phyloP scores from a whole-genome alignment of 2,329 filamentous ascomycete species.

The Diaporthe batatas region DNA sequence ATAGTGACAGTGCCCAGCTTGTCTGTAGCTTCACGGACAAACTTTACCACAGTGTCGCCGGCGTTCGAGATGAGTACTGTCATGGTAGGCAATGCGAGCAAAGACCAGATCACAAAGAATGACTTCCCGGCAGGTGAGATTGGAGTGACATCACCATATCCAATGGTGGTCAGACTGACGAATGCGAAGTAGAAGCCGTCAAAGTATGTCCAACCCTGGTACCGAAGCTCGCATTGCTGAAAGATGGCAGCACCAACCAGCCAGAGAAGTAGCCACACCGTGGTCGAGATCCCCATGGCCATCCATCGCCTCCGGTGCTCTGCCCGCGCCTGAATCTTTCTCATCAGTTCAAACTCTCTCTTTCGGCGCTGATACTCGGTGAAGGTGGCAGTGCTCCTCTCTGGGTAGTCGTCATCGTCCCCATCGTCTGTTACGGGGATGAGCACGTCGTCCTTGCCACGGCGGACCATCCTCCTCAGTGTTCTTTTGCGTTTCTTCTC shows the following conservation, averaged over 20 bases:
- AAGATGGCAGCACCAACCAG: slow-evolving; percentile 84
- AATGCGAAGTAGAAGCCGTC: slow-evolving; percentile 89
- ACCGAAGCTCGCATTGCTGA: slow-evolving; percentile 61
- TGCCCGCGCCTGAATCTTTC: slow-evolving; percentile 78
- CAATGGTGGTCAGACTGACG: slow-evolving; percentile 84
- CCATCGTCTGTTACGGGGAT: slow-evolving; percentile 57
- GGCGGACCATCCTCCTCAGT: slow-evolving; percentile 60
- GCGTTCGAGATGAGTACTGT: slow-evolving; percentile 88
- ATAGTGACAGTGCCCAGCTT: slow-evolving; percentile 71
- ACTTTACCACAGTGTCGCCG: slow-evolving; percentile 83
- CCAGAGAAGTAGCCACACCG: slow-evolving; percentile 82
- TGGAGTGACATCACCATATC: slow-evolving; percentile 85
- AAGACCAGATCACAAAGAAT: slow-evolving; percentile 94
- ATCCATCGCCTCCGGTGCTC: slow-evolving; percentile 79
- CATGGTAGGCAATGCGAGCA: slow-evolving; percentile 88
- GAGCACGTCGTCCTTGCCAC: slow-evolving; percentile 62
- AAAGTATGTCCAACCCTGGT: slow-evolving; percentile 80
- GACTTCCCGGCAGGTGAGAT: slow-evolving; percentile 82
- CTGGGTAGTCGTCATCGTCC: slow-evolving; percentile 43
- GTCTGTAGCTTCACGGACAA: slow-evolving; percentile 67
- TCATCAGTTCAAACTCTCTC: slow-evolving; percentile 84
- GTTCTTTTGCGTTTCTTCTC: slow-evolving; percentile 69
- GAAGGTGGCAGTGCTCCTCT: slow-evolving; percentile 42
- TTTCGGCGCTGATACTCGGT: slow-evolving; percentile 73
- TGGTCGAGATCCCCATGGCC: slow-evolving; percentile 75